phyloP scores from a whole-genome alignment of 352 stramenopile genomes.

The Aphanomyces invadans region DNA sequence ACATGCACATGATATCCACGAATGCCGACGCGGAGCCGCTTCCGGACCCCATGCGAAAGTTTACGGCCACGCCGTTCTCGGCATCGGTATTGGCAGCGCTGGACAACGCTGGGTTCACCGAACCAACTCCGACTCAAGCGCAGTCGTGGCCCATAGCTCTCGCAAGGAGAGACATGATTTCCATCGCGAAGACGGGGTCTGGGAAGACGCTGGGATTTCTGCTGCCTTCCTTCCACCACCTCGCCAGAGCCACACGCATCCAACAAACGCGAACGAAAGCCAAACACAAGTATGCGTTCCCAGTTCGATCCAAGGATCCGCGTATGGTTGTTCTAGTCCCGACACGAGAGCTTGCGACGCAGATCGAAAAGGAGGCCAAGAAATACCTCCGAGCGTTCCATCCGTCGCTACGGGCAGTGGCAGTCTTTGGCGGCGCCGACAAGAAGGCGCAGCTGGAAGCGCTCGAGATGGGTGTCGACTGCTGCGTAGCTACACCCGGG shows the following conservation, averaged over 20 bases:
- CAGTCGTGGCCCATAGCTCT: conserved; percentile 80
- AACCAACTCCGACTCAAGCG: conserved; percentile 80
- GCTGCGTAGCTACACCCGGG: conserved; percentile 93
- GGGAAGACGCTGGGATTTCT: conserved; percentile 74
- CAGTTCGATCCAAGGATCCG: conserved; percentile 60
- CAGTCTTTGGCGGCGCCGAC: conserved; percentile 89
- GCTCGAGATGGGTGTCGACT: conserved; percentile 86
- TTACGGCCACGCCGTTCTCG: conserved; percentile 16
- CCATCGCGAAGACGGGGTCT: conserved; percentile 72
- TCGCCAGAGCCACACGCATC: conserved; percentile 54
- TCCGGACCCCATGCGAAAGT: conserved; percentile 3
- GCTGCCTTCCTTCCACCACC: conserved; percentile 68
- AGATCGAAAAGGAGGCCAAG: conserved; percentile 91
- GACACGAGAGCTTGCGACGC: conserved; percentile 95
- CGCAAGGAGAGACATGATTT: conserved; percentile 66
- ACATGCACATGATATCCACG: neutral
- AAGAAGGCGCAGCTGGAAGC: conserved; percentile 90
- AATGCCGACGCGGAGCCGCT: neutral
- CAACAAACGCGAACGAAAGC: conserved; percentile 23
- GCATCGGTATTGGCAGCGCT: neutral
- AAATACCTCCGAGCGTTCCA: conserved; percentile 57
- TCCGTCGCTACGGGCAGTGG: conserved; percentile 79
- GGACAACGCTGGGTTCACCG: conserved; percentile 36
- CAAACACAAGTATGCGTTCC: conserved; percentile 25
- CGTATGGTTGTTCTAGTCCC: conserved; percentile 94